Evolutionary conservation across 225 moss, liverwort and hornwort species (phyloP).

Genomic region (Pseudisothecium myosuroides): DNA sequence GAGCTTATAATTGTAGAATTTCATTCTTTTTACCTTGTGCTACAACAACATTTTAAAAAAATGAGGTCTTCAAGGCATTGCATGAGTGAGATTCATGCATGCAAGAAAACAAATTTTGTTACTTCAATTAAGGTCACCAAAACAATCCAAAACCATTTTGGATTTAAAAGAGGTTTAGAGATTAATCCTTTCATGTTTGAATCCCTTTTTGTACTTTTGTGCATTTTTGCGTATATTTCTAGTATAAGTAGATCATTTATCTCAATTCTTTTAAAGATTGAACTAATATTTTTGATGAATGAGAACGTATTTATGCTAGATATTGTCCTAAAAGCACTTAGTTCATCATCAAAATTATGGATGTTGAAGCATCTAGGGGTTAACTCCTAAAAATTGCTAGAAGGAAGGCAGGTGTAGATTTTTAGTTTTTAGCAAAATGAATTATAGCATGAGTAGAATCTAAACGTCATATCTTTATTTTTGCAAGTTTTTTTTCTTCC

Average conservation of each 20-base stretch:
- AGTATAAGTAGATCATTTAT: neutral
- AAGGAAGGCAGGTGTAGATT: neutral
- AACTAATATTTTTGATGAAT: neutral
- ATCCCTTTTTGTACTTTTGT: neutral
- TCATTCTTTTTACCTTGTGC: neutral
- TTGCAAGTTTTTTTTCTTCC: neutral
- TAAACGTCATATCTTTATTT: neutral
- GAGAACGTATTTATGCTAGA: neutral
- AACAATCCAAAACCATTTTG: neutral
- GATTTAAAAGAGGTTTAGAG: neutral
- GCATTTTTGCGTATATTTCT: neutral
- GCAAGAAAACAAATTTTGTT: neutral
- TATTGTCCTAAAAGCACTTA: neutral
- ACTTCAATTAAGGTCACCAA: too few relatives aligned
- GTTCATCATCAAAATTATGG: neutral
- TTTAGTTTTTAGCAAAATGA: neutral
- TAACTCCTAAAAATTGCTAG: fast-evolving
- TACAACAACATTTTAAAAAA: neutral
- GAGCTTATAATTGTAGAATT: too few relatives aligned
- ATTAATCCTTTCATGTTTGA: neutral
- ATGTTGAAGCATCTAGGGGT: neutral
- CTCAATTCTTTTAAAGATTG: neutral
- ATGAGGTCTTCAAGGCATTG: neutral
- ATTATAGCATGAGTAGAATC: neutral
- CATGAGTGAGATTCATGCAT: neutral